Evolutionary conservation across 1,284 basidiomycete species (phyloP).

Genomic region (Schizophyllum amplum): DNA sequence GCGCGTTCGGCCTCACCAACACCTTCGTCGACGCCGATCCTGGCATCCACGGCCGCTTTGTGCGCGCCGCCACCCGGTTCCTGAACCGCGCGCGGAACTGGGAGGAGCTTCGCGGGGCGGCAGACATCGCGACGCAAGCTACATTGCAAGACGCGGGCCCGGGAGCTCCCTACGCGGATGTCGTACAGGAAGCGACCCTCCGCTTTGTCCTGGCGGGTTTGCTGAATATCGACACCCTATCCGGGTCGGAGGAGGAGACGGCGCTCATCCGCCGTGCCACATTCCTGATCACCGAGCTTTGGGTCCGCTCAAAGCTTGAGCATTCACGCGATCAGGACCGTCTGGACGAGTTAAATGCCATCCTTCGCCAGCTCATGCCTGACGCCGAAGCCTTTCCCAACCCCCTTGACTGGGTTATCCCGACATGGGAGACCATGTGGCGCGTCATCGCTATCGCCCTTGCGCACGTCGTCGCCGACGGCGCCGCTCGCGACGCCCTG

Average conservation of each 20-base stretch:
- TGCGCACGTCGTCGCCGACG: constrained; percentile 21
- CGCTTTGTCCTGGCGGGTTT: constrained; percentile 32
- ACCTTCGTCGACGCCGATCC: constrained; percentile 28
- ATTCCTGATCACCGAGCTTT: constrained; percentile 30
- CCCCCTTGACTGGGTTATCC: constrained; percentile 44
- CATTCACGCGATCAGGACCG: constrained; percentile 7
- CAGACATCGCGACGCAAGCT: constrained; percentile 23
- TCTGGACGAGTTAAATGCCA: constrained; percentile 16
- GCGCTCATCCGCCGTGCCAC: constrained; percentile 23
- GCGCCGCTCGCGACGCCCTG: constrained; percentile 22
- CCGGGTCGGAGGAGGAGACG: constrained; percentile 13
- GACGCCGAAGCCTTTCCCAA: constrained; percentile 22
- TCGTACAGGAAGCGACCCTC: constrained; percentile 36
- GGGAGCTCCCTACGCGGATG: constrained; percentile 24
- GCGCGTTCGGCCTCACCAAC: constrained; percentile 33
- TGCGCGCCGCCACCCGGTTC: constrained; percentile 19
- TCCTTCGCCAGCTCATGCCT: constrained; percentile 31
- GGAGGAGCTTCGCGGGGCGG: constrained; percentile 22
- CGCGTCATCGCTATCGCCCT: constrained; percentile 42
- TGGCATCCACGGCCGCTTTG: constrained; percentile 25
- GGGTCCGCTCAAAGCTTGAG: constrained; percentile 31
- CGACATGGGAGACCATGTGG: constrained; percentile 55
- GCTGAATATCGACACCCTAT: constrained; percentile 14
- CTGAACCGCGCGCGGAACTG: constrained; percentile 21
- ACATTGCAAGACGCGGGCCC: constrained; percentile 14